Conservation (phyloP, 2,329 filamentous ascomycete species). For the Neodidymelliopsis sp. region DNA sequence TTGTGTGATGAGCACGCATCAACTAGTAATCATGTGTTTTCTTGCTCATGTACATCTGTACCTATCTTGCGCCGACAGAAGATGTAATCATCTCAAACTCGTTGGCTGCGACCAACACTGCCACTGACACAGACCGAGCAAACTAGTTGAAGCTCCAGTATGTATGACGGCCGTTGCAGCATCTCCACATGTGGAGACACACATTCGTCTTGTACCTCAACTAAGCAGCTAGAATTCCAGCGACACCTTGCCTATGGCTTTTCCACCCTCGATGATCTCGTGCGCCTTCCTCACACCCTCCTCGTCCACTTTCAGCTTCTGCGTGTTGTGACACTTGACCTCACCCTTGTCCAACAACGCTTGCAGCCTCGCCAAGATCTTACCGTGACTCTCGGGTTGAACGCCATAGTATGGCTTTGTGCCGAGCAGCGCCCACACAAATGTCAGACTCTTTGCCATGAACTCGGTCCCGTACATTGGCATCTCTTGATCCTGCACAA, state of each 20-base stretch:
- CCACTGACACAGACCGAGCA: neutral
- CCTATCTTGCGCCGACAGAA: neutral
- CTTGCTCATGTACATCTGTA: neutral
- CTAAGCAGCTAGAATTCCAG: constrained; percentile 4
- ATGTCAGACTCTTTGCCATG: constrained; percentile 56
- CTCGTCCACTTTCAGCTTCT: constrained; percentile 46
- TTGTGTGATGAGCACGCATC: constrained; percentile 27
- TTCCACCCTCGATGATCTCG: constrained; percentile 48
- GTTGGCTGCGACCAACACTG: neutral
- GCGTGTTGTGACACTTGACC: constrained; percentile 51
- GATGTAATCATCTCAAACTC: too few relatives aligned
- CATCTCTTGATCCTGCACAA: constrained; percentile 53
- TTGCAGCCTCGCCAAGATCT: constrained; percentile 49
- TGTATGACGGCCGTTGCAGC: constrained; percentile 1
- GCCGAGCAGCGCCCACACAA: constrained; percentile 53
- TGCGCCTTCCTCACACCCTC: constrained; percentile 53
- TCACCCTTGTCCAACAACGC: constrained; percentile 46
- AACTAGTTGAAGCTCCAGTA: too few relatives aligned
- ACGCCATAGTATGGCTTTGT: constrained; percentile 53
- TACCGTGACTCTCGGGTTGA: constrained; percentile 51
- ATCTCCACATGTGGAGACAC: neutral
- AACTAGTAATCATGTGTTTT: constrained; percentile 27
- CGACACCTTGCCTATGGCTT: constrained; percentile 50
- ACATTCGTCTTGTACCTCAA: neutral
- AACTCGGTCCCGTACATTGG: constrained; percentile 57